Percentiles rank a stretch among this genome's conserved stretches.
These are phyloP conservation scores for Pythium guiyangense DNA, from an alignment of 352 stramenopile species.

Conservation along the genomic window DNA sequence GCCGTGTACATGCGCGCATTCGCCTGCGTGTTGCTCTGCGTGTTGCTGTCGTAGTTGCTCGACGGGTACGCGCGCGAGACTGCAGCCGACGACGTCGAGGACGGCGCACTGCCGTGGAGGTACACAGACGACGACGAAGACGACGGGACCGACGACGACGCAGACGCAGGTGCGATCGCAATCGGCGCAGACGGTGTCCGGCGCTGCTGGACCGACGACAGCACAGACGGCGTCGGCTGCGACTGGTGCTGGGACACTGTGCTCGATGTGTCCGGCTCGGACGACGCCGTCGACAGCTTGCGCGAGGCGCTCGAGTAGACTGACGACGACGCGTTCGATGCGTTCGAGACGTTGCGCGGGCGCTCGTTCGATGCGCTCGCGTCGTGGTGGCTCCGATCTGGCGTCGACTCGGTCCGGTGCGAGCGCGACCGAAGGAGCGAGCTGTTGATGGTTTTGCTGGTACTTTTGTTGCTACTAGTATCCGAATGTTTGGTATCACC, in stretches of 20 bases:
- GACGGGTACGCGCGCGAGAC: conserved; percentile 6
- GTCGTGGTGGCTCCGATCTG: background rate
- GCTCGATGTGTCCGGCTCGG: background rate
- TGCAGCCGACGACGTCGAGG: conserved; percentile 1
- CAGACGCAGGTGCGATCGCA: background rate
- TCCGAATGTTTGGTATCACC: too few species aligned
- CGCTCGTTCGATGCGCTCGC: background rate
- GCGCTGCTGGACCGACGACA: background rate
- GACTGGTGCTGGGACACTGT: background rate
- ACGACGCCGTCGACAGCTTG: conserved; percentile 4
- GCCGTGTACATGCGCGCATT: background rate
- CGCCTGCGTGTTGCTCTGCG: background rate
- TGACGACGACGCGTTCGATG: conserved; percentile 1
- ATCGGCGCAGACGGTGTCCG: conserved; percentile 1
- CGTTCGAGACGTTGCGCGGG: conserved; percentile 4
- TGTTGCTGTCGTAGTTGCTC: conserved; percentile 21
- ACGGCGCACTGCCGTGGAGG: conserved; percentile 10
- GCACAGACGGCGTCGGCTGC: background rate
- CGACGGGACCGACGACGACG: background rate
- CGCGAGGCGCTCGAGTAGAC: background rate
- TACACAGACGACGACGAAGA: conserved; percentile 6
- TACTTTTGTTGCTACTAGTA: background rate
- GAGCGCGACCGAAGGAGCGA: conserved; percentile 20
- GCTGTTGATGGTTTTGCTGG: conserved; percentile 22
- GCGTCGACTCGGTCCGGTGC: conserved; percentile 11